Evolutionary conservation across 2,329 filamentous ascomycete species (phyloP).

Genomic region (Fusarium sp.): DNA sequence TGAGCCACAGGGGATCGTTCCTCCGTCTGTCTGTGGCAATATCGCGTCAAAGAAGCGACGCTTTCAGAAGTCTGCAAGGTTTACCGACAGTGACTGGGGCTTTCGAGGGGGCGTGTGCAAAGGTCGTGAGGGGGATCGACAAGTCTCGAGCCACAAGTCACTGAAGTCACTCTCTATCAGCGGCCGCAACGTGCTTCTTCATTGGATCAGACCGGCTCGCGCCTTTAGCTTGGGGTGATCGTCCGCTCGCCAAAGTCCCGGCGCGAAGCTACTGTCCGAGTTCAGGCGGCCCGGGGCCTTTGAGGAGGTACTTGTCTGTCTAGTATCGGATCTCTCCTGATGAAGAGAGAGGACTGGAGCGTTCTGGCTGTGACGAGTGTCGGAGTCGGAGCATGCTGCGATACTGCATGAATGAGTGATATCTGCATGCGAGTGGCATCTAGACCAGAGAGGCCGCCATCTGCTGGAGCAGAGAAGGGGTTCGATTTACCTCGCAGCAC

Average conservation of each 20-base stretch:
- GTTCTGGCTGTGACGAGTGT: not conserved
- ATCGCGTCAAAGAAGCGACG: not conserved
- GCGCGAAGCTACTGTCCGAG: slow-evolving; percentile 20
- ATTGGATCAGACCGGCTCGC: slow-evolving; percentile 20
- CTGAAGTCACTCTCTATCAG: slow-evolving; percentile 32
- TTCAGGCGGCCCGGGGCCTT: slow-evolving; percentile 8
- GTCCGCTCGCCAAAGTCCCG: slow-evolving; percentile 12
- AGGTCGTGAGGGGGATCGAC: slow-evolving; percentile 37
- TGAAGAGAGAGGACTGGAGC: slow-evolving; percentile 10
- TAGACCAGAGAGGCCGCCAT: not conserved
- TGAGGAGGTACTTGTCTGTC: slow-evolving; percentile 3
- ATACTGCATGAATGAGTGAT: not conserved
- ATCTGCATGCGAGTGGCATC: not conserved
- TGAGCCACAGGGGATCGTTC: slow-evolving; percentile 37
- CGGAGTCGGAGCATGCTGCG: not conserved
- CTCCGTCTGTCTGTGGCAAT: slow-evolving; percentile 30
- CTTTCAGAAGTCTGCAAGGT: slow-evolving; percentile 1
- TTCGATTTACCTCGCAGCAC: slow-evolving; percentile 11
- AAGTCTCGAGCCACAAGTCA: slow-evolving; percentile 41
- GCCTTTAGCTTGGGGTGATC: slow-evolving; percentile 4
- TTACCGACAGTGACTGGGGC: slow-evolving; percentile 30
- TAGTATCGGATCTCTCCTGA: slow-evolving; percentile 2
- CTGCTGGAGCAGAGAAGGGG: not conserved
- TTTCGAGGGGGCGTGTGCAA: slow-evolving; percentile 33
- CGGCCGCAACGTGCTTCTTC: slow-evolving; percentile 14